Evolutionary conservation across 257 asterid species (phyloP), one percentile per base, ranked within the genome.

Genomic region (Mitragyna speciosa): DNA sequence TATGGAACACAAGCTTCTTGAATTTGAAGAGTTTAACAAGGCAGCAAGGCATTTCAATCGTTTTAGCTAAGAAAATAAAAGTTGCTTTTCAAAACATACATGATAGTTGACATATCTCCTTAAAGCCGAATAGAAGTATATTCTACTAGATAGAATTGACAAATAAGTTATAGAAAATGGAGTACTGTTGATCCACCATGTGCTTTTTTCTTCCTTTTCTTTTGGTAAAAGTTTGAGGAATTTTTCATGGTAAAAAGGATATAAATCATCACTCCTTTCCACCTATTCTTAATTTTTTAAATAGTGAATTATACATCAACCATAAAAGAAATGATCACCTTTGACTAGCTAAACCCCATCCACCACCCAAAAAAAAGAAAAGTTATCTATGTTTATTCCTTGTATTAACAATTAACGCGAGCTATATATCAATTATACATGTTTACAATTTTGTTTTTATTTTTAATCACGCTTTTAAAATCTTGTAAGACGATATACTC

Each of bases 11-110:
- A 49, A 49, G 26, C 76, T 72, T 72, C 76, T 72, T 72, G 63
- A 75, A 67, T 45, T 75, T 79, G 65, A 83, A 78, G 82, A 49
- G 75, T 68, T 61, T 69, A 48, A 69, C 45, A 73, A 79, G 83
- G 77, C 77, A 75, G 31, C 73, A 77, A 73, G 31, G 78, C 78
- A 79, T 79, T 66, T 72, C 76, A 72, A 72, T 28, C 8, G 14
- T 51, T 73, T 54, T 56, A 43, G 20, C 31, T 33, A 43, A 76
- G 61, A 61, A 70, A 58, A 28, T 0, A 33, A 58, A 43, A 22
- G 72, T 61, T 63, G 61, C 72, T 63, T 76, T 66, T 26, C 31
- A 79, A 72, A 69, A 33, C 54, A 65, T 73, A 47, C 75, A 33
- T 31, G 54, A 59, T 28, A 36, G 47, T 61, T 41, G 61, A 61